A percentile compares a stretch with the other conserved stretches of the same genome.
Conservation (phyloP, 2,329 filamentous ascomycete species). For the Claviceps sp. region DNA sequence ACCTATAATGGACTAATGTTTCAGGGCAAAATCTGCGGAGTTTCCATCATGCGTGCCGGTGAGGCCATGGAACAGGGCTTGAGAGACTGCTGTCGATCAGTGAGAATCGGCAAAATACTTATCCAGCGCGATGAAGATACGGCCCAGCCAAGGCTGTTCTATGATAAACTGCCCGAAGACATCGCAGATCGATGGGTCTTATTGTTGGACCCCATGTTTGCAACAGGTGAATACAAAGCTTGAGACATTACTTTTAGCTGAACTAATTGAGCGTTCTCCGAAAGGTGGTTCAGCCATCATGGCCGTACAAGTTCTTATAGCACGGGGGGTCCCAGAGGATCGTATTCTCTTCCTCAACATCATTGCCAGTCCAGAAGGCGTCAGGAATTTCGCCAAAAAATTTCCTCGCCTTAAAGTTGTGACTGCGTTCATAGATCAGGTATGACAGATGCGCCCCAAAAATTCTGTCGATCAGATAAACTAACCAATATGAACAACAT, state of each 20-base stretch:
- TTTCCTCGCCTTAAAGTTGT: constrained; percentile 86
- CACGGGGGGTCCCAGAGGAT: constrained; percentile 83
- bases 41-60: constrained; percentile 95
- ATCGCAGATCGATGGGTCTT: constrained; percentile 89
- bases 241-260: not conserved
- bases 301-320: constrained; percentile 87
- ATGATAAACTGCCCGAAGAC: constrained; percentile 92
- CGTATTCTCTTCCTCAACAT: constrained; percentile 93
- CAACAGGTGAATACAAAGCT: constrained; percentile 51
- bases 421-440: constrained; percentile 86
- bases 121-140: constrained; percentile 98
- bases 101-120: constrained; percentile 94
- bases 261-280: not conserved
- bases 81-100: constrained; percentile 92
- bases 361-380: constrained; percentile 91
- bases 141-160: constrained; percentile 81
- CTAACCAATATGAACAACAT: not conserved
- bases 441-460: constrained; percentile 18
- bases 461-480: not conserved
- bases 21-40: constrained; percentile 95
- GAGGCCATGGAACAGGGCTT: constrained; percentile 98
- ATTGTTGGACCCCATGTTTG: constrained; percentile 96
- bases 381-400: constrained; percentile 74
- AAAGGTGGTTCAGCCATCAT: constrained; percentile 88
- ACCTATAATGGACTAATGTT: constrained; percentile 87